phyloP scores from a whole-genome alignment of 2,329 filamentous ascomycete genomes.

The Diaporthe longicolla region DNA sequence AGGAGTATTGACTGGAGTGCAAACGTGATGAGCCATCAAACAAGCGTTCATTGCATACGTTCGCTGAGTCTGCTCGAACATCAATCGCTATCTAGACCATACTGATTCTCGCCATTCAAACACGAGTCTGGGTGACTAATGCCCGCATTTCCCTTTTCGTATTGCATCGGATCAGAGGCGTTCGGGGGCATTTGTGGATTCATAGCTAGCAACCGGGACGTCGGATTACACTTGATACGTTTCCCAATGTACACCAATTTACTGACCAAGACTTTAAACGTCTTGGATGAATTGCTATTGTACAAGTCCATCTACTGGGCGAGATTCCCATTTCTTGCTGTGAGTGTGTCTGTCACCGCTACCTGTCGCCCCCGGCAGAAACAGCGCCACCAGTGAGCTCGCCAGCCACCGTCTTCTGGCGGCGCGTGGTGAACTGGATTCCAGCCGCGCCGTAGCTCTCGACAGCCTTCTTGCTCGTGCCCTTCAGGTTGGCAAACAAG shows the following conservation, averaged over 20 bases:
- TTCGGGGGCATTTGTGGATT: slow-evolving; percentile 42
- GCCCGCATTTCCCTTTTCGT: slow-evolving; percentile 23
- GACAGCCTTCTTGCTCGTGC: slow-evolving; percentile 52
- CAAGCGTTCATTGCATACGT: slow-evolving; percentile 21
- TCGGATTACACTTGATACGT: slow-evolving; percentile 43
- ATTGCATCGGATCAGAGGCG: slow-evolving; percentile 45
- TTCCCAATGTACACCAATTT: slow-evolving; percentile 24
- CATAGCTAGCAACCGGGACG: slow-evolving; percentile 43
- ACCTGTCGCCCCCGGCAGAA: slow-evolving; percentile 37
- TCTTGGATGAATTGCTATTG: slow-evolving; percentile 12
- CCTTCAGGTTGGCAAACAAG: slow-evolving; percentile 58
- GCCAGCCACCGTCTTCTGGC: slow-evolving; percentile 69
- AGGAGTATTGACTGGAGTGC: background rate
- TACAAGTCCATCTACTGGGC: background rate
- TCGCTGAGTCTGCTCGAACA: slow-evolving; percentile 6
- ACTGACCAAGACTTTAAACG: slow-evolving; percentile 1
- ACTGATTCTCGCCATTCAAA: slow-evolving; percentile 15
- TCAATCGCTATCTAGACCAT: slow-evolving; percentile 38
- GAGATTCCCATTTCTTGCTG: background rate
- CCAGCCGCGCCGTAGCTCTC: slow-evolving; percentile 55
- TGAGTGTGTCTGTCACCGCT: background rate
- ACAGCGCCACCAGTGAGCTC: slow-evolving; percentile 70
- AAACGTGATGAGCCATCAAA: slow-evolving; percentile 30
- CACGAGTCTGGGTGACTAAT: background rate
- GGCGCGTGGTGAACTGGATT: slow-evolving; percentile 61